A percentile compares a stretch with the other conserved stretches of the same genome.
Evolutionary conservation across 257 asterid species (phyloP).

Genomic region (Rehmannia glutinosa): DNA sequence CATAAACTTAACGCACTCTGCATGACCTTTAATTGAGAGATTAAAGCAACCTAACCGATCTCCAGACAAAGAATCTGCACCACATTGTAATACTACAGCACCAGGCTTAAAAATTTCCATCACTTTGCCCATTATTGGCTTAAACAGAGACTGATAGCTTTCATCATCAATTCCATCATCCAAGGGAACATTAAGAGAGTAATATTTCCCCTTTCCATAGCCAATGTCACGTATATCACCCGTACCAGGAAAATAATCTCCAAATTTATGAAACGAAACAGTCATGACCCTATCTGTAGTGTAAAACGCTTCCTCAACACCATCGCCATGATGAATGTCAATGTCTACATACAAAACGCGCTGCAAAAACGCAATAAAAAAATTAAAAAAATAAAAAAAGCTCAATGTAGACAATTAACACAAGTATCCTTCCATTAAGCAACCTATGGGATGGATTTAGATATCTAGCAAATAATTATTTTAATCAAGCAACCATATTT

Average conservation of each 20-base stretch:
- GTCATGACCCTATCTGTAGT: slow-evolving; percentile 73
- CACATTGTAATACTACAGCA: slow-evolving; percentile 62
- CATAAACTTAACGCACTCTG: slow-evolving; percentile 58
- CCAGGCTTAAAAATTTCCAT: slow-evolving; percentile 60
- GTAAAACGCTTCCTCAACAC: slow-evolving; percentile 68
- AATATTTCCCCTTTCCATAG: slow-evolving; percentile 55
- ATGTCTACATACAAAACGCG: slow-evolving; percentile 60
- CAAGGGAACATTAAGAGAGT: slow-evolving; percentile 59
- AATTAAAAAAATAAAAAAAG: background rate
- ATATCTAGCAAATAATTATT: background rate
- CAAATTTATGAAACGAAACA: slow-evolving; percentile 60
- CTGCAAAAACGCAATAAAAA: slow-evolving; percentile 26
- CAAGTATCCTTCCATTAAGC: background rate
- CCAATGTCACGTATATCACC: slow-evolving; percentile 63
- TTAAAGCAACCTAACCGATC: slow-evolving; percentile 65
- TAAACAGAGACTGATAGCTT: slow-evolving; percentile 55
- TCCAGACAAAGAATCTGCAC: slow-evolving; percentile 65
- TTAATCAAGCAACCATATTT: background rate
- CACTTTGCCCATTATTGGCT: slow-evolving; percentile 61
- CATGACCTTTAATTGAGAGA: slow-evolving; percentile 64
- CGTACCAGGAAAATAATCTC: slow-evolving; percentile 67
- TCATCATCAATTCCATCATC: slow-evolving; percentile 68
- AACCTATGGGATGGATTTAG: background rate
- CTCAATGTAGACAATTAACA: background rate
- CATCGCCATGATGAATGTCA: slow-evolving; percentile 67